phyloP scores from a whole-genome alignment of 139 green algal genomes.

The Ulvella scutata region DNA sequence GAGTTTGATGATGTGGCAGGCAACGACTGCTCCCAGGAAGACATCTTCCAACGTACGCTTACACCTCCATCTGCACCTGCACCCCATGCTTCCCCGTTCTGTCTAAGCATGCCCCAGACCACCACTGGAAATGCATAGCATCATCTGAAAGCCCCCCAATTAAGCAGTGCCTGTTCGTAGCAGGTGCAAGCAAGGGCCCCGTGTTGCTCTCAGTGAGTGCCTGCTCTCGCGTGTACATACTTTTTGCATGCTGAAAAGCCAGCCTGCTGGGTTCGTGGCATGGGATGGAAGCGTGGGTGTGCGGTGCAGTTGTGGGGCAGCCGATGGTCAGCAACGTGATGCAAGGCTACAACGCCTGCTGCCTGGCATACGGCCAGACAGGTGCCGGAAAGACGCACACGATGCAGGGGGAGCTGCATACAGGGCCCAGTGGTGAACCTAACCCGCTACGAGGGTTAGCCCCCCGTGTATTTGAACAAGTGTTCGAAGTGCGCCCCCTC shows the following conservation, averaged over 20 bases:
- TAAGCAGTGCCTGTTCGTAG: not conserved
- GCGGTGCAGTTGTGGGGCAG: conserved; percentile 36
- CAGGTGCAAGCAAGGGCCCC: not conserved
- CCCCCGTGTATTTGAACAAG: not conserved
- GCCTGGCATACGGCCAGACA: conserved; percentile 67
- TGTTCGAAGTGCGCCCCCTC: not conserved
- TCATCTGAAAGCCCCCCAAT: not conserved
- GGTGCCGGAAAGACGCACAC: conserved; percentile 62
- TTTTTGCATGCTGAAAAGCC: not conserved
- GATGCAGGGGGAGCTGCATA: conserved; percentile 34
- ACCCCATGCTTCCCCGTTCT: not conserved
- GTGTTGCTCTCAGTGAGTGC: not conserved
- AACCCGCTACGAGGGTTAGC: no score
- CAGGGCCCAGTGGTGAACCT: not conserved
- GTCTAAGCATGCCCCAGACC: not conserved
- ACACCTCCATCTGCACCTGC: not conserved
- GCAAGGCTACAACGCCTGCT: conserved; percentile 52
- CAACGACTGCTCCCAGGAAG: not conserved
- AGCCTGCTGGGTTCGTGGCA: not conserved
- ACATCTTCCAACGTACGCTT: not conserved
- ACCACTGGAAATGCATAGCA: not conserved
- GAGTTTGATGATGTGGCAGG: not conserved
- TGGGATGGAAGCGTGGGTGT: not conserved
- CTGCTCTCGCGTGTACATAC: not conserved
- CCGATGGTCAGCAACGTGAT: conserved; percentile 57